Conservation (phyloP, 1,139 yeast genomes). For the Eremothecium gossypii region DNA sequence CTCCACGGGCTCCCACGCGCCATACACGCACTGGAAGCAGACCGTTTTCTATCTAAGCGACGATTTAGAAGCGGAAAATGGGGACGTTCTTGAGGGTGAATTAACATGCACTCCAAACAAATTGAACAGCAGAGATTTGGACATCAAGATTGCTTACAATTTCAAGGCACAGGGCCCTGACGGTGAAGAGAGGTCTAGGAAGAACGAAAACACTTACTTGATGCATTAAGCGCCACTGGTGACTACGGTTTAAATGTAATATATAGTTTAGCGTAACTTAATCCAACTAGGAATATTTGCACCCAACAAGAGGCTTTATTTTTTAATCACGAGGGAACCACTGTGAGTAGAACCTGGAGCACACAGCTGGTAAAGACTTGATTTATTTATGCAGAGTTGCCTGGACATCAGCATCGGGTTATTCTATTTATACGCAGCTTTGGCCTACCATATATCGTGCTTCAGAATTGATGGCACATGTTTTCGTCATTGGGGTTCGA, state of each 20-base stretch:
- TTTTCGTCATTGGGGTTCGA: no score
- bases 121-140: conserved; percentile 76
- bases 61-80: conserved; percentile 67
- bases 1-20: conserved; percentile 74
- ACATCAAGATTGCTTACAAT: conserved; percentile 48
- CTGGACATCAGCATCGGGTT: no score
- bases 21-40: conserved; percentile 94
- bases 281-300: not conserved
- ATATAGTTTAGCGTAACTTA: no score
- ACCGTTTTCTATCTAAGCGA: conserved; percentile 86
- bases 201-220: conserved; percentile 23
- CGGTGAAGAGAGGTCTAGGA: conserved; percentile 43
- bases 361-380: no score
- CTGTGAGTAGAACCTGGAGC: no score
- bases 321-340: no score
- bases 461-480: no score
- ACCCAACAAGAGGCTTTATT: not conserved
- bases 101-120: conserved; percentile 70
- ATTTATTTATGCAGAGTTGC: no score
- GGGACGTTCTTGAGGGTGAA: conserved; percentile 64
- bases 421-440: no score
- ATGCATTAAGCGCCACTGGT: conserved; percentile 21
- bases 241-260: no score
- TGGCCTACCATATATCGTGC: no score
- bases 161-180: conserved; percentile 46